A percentile compares a stretch with the other conserved stretches of the same genome.
Conservation (phyloP, 2,329 filamentous ascomycete genomes). For the Aureobasidium sp. region DNA sequence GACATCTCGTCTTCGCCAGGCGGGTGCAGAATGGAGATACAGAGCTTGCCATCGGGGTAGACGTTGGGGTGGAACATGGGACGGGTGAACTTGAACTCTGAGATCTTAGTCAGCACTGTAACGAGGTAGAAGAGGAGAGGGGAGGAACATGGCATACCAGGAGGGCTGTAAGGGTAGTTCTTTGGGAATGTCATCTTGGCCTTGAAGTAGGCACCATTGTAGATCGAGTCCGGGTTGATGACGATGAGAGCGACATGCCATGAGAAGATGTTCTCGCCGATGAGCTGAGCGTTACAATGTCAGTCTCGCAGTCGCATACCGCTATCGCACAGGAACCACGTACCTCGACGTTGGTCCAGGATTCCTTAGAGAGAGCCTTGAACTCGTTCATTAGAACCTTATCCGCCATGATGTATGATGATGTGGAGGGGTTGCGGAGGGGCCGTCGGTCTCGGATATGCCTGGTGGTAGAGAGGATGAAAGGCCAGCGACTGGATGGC, state of each 20-base stretch:
- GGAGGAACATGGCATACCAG: slow-evolving; percentile 38
- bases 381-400: slow-evolving; percentile 85
- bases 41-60: slow-evolving; percentile 81
- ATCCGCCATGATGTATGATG: slow-evolving; percentile 47
- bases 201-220: slow-evolving; percentile 90
- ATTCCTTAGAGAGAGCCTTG: slow-evolving; percentile 73
- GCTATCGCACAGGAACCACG: neutral
- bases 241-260: slow-evolving; percentile 89
- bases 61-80: slow-evolving; percentile 90
- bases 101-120: neutral
- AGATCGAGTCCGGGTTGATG: slow-evolving; percentile 82
- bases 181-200: slow-evolving; percentile 78
- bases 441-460: neutral
- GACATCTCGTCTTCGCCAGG: slow-evolving; percentile 91
- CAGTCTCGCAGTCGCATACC: neutral
- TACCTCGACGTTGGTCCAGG: slow-evolving; percentile 88
- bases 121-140: neutral
- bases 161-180: slow-evolving; percentile 85
- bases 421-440: slow-evolving; percentile 9
- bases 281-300: slow-evolving; percentile 44
- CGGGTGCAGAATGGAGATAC: slow-evolving; percentile 91
- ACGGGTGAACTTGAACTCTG: slow-evolving; percentile 71
- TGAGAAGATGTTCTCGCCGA: slow-evolving; percentile 73
- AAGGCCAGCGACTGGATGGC: neutral
- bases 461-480: neutral